Evolutionary conservation across 1,284 basidiomycete species (phyloP), one percentile per base, ranked within the genome.

Genomic region (Cryptococcus neoformans): DNA sequence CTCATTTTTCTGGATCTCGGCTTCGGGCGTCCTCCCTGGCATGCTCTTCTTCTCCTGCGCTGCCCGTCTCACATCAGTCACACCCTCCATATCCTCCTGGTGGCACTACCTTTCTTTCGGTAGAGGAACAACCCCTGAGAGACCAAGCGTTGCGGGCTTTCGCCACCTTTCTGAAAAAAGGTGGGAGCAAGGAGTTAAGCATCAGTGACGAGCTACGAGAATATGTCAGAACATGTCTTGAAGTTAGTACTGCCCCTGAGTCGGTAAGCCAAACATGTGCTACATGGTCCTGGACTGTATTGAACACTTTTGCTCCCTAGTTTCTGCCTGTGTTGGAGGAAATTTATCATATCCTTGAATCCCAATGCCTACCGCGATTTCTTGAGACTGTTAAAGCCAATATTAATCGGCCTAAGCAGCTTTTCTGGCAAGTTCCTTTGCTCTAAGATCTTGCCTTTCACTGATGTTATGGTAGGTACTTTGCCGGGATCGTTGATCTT

Each of bases 271-370:
- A 28, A 28, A 28, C 28, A 28, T 28, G 28, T 28, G 28, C 28
- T 28, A 4, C 28, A 28, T 28, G 28, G 4, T 28, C 28, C 28
- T 28, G 28, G 3, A 28, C 28, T 28, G 28, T 28, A 28, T 28
- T 28, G 28, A 28, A 28, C 28, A 28, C 28, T 4, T 28, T 28
- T 28, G 28, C 28, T 4, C 28, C 4, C 28, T 51, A 73, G 71
- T 74, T 74, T 51, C 44, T 62, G 35, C 70, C 72, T 0, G 55
- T 72, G 8, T 72, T 69, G 53, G 70, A 72, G 28, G 70, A 72
- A 44, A 64, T 69, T 7, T 71, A 71, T 39, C 58, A 58, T 14
- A 52, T 56, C 7, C 50, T 74, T 8, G 72, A 74, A 46, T 62
- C 49, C 3, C 72, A 73, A 46, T 64, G 64, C 21, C 44, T 73